phyloP scores from a whole-genome alignment of 1,139 yeast species.

The Hemisphaericaspora lyxosophila region DNA sequence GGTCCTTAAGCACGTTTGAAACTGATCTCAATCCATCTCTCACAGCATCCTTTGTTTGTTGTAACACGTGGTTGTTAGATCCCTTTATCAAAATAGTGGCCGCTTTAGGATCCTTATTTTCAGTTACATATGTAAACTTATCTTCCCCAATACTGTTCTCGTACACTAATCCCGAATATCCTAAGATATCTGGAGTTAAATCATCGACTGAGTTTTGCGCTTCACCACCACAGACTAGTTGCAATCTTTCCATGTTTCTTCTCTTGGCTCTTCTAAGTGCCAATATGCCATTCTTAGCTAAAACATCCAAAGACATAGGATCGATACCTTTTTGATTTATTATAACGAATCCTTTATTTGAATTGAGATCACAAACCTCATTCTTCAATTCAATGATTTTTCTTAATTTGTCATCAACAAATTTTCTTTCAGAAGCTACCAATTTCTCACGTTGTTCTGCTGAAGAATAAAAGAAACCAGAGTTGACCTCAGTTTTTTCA shows the following conservation, averaged over 20 bases:
- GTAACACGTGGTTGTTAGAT: constrained; percentile 82
- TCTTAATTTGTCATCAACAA: constrained; percentile 90
- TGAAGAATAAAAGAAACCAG: constrained; percentile 89
- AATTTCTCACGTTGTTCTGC: constrained; percentile 97
- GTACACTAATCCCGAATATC: constrained; percentile 87
- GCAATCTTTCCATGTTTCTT: constrained; percentile 98
- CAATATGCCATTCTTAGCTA: constrained; percentile 89
- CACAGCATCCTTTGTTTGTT: constrained; percentile 94
- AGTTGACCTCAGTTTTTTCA: constrained; percentile 97
- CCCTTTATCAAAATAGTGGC: constrained; percentile 93
- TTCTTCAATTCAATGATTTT: constrained; percentile 92
- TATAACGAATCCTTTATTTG: constrained; percentile 81
- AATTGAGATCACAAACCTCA: constrained; percentile 78
- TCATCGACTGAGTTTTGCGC: constrained; percentile 98
- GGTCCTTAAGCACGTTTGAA: constrained; percentile 84
- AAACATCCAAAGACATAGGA: constrained; percentile 93
- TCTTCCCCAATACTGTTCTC: constrained; percentile 96
- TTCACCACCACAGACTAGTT: constrained; percentile 93
- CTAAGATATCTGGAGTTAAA: constrained; percentile 77
- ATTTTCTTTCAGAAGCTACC: constrained; percentile 89
- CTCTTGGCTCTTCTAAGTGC: constrained; percentile 98
- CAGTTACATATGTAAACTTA: constrained; percentile 93
- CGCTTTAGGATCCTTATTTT: constrained; percentile 86
- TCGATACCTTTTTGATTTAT: constrained; percentile 99
- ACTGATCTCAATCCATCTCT: constrained; percentile 97